phyloP scores from a whole-genome alignment of 225 moss, liverwort and hornwort genomes.

The Bryum argenteum region DNA sequence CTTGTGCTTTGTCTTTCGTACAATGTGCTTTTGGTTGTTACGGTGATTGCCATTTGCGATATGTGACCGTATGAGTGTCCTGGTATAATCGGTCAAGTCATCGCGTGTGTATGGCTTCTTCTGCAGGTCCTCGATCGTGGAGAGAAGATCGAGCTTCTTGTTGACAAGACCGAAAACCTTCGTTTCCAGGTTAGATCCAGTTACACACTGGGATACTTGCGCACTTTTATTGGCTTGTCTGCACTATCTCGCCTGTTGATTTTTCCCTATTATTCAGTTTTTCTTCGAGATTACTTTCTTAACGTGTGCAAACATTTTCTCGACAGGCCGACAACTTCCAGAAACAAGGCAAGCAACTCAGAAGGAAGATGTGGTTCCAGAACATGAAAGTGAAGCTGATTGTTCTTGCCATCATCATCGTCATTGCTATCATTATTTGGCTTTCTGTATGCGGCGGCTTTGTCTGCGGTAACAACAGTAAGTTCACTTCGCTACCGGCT shows the following conservation, averaged over 20 bases:
- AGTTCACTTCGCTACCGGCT: slow-evolving; percentile 18
- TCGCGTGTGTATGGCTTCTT: not conserved
- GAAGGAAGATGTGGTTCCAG: slow-evolving; percentile 75
- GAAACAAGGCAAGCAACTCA: slow-evolving; percentile 59
- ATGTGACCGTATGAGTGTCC: too few species aligned
- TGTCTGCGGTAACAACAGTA: slow-evolving; percentile 37
- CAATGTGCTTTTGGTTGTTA: too few species aligned
- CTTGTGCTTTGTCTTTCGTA: too few species aligned
- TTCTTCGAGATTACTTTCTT: not conserved
- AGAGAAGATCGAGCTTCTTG: slow-evolving; percentile 95
- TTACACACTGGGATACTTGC: not conserved
- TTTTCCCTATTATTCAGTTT: not conserved
- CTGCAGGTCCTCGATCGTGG: slow-evolving; percentile 96
- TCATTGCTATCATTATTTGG: slow-evolving; percentile 60
- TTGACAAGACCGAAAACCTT: slow-evolving; percentile 95
- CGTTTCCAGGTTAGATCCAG: slow-evolving; percentile 70
- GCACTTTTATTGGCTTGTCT: not conserved
- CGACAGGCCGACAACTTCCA: slow-evolving; percentile 65
- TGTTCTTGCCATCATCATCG: slow-evolving; percentile 68
- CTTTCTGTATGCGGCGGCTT: slow-evolving; percentile 56
- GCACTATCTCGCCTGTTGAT: not conserved
- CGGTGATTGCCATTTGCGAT: not conserved
- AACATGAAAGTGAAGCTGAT: slow-evolving; percentile 75
- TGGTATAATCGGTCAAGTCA: too few species aligned
- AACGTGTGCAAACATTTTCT: not conserved